phyloP scores from a whole-genome alignment of 164 flowering plant species.

The Pachysandra terminalis region DNA sequence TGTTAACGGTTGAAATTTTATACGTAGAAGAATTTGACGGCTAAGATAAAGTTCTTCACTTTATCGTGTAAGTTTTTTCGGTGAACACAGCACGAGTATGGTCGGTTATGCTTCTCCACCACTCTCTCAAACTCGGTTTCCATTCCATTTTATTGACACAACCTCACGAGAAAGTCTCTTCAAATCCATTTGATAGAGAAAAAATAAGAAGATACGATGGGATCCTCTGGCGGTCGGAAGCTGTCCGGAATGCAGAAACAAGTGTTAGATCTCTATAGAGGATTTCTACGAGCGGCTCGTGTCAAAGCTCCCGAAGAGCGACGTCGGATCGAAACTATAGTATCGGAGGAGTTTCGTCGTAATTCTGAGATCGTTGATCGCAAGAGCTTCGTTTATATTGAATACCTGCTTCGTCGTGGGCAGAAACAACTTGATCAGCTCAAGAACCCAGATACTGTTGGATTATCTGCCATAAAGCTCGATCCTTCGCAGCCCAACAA shows the following conservation, averaged over 20 bases:
- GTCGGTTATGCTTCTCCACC: no score
- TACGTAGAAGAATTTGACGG: no score
- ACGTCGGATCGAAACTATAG: constrained; percentile 46
- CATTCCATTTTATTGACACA: no score
- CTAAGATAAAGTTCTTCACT: no score
- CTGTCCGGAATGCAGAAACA: constrained; percentile 82
- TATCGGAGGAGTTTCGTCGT: constrained; percentile 60
- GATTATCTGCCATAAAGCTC: constrained; percentile 39
- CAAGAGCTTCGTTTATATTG: constrained; percentile 69
- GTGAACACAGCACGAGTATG: no score
- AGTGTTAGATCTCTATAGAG: constrained; percentile 62
- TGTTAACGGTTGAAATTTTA: no score
- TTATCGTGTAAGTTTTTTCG: no score
- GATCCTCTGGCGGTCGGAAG: constrained; percentile 17
- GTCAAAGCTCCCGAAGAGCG: constrained; percentile 57
- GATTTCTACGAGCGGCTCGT: constrained; percentile 69
- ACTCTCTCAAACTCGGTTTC: no score
- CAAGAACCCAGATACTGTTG: constrained; percentile 42
- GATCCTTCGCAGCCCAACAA: not conserved
- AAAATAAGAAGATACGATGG: constrained; percentile 22
- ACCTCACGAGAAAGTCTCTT: no score
- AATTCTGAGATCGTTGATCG: constrained; percentile 57
- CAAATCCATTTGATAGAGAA: no score
- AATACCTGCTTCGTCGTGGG: constrained; percentile 70
- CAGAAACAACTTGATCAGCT: constrained; percentile 75